Percentiles rank a stretch among this genome's conserved stretches.
Evolutionary conservation across 768 basidiomycete genomes (phyloP).

Genomic region (Omphalotus guepiniiformis): DNA sequence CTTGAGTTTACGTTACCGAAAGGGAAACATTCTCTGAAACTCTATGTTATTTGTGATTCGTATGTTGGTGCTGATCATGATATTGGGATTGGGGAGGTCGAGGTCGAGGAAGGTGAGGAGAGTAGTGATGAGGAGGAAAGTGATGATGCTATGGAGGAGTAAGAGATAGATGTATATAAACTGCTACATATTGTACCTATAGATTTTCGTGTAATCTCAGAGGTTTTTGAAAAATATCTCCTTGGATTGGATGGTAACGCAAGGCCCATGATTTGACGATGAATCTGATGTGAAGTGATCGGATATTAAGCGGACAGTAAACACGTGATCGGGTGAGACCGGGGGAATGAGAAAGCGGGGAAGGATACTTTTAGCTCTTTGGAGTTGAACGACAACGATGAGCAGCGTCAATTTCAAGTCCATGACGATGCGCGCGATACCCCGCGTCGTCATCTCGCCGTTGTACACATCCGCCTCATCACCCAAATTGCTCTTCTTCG

Average conservation of each 20-base stretch:
- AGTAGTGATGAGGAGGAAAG: slow-evolving; percentile 76
- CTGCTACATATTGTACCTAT: too few species aligned
- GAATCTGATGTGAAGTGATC: too few species aligned
- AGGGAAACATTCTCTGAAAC: slow-evolving; percentile 75
- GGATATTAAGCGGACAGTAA: too few species aligned
- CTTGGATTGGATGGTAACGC: too few species aligned
- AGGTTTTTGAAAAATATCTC: too few species aligned
- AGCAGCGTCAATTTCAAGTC: too few species aligned
- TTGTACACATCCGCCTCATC: slow-evolving; percentile 40
- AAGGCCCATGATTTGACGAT: too few species aligned
- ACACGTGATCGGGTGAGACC: too few species aligned
- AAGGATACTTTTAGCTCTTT: too few species aligned
- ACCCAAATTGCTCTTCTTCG: slow-evolving; percentile 21
- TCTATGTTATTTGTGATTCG: slow-evolving; percentile 91
- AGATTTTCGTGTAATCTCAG: too few species aligned
- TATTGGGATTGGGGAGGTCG: slow-evolving; percentile 74
- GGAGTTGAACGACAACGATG: too few species aligned
- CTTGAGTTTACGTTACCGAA: slow-evolving; percentile 87
- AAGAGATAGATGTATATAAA: background rate
- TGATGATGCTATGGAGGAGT: slow-evolving; percentile 61
- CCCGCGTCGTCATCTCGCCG: slow-evolving; percentile 34
- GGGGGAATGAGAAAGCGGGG: too few species aligned
- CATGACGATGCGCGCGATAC: slow-evolving; percentile 4
- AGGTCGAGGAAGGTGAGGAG: slow-evolving; percentile 89
- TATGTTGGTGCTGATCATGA: slow-evolving; percentile 93